Conservation (phyloP, 2,329 filamentous ascomycete genomes). For the Pochonia chlamydosporia region DNA sequence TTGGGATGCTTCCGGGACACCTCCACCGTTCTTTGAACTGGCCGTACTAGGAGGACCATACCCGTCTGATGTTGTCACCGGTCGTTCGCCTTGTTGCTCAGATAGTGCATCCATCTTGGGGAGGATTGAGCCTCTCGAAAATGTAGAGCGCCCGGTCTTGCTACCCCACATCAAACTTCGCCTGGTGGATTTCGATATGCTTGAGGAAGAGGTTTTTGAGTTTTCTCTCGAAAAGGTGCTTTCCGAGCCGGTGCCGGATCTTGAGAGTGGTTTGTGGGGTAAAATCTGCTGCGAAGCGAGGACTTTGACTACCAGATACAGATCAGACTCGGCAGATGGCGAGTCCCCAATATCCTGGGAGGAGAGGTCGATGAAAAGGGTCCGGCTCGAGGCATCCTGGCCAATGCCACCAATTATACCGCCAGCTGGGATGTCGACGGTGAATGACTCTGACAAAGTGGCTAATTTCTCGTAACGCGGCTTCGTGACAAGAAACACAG, state of each 20-base stretch:
- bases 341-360: constrained; percentile 64
- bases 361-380: constrained; percentile 81
- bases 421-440: constrained; percentile 68
- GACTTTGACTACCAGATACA: constrained; percentile 82
- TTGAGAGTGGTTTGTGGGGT: constrained; percentile 40
- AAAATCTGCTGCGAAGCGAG: constrained; percentile 52
- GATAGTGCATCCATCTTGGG: constrained; percentile 51
- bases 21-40: constrained; percentile 35
- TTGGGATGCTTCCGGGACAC: constrained; percentile 18
- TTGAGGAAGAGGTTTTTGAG: constrained; percentile 41
- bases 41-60: constrained; percentile 47
- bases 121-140: constrained; percentile 43
- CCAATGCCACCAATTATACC: constrained; percentile 62
- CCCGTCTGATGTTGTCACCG: constrained; percentile 39
- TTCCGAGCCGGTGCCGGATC: constrained; percentile 42
- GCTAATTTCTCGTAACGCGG: constrained; percentile 55
- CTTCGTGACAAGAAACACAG: constrained; percentile 73
- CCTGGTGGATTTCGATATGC: constrained; percentile 48
- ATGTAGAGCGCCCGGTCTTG: constrained; percentile 48
- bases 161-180: constrained; percentile 67
- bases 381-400: constrained; percentile 66
- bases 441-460: constrained; percentile 77
- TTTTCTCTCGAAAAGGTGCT: constrained; percentile 36
- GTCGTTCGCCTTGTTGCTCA: constrained; percentile 40
- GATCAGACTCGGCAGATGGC: constrained; percentile 58